These are phyloP conservation scores for Silene latifolia DNA, from an alignment of 148 eudicot species.

Conservation along the genomic window DNA sequence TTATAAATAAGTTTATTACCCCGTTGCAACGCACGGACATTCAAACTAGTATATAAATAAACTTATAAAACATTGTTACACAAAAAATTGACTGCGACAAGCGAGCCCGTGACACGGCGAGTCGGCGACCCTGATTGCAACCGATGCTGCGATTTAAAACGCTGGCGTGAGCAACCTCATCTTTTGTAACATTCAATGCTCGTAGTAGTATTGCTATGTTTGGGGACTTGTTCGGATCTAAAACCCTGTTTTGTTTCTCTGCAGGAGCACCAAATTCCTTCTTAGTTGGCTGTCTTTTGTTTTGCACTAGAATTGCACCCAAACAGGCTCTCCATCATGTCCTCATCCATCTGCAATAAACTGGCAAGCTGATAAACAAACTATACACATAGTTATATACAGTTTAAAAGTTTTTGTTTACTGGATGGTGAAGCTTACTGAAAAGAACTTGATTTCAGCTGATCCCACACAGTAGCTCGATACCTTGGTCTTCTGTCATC, in stretches of 20 bases:
- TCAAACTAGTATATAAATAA: no score
- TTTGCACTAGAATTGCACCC: slow-evolving; percentile 31
- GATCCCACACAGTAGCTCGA: slow-evolving; percentile 89
- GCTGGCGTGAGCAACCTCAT: slow-evolving; percentile 61
- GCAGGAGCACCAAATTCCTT: slow-evolving; percentile 31
- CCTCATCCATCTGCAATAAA: slow-evolving; percentile 47
- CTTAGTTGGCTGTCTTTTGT: slow-evolving; percentile 26
- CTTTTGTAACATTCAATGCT: slow-evolving; percentile 52
- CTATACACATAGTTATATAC: background rate
- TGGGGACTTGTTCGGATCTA: slow-evolving; percentile 57
- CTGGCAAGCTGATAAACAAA: slow-evolving; percentile 10
- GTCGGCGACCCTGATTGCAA: no score
- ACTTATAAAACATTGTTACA: no score
- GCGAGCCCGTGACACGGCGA: no score
- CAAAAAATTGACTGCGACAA: no score
- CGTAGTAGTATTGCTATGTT: slow-evolving; percentile 51
- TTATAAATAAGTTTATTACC: no score
- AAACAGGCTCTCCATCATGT: slow-evolving; percentile 55
- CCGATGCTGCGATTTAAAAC: no score
- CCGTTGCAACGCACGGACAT: no score
- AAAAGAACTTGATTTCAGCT: slow-evolving; percentile 84
- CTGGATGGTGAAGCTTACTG: slow-evolving; percentile 49
- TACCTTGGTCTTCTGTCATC: slow-evolving; percentile 62
- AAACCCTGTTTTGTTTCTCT: slow-evolving; percentile 40
- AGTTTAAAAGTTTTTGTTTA: background rate